A percentile compares a stretch with the other conserved stretches of the same genome.
Evolutionary conservation across 768 basidiomycete genomes (phyloP).

Genomic region (Tulasnella sp.): DNA sequence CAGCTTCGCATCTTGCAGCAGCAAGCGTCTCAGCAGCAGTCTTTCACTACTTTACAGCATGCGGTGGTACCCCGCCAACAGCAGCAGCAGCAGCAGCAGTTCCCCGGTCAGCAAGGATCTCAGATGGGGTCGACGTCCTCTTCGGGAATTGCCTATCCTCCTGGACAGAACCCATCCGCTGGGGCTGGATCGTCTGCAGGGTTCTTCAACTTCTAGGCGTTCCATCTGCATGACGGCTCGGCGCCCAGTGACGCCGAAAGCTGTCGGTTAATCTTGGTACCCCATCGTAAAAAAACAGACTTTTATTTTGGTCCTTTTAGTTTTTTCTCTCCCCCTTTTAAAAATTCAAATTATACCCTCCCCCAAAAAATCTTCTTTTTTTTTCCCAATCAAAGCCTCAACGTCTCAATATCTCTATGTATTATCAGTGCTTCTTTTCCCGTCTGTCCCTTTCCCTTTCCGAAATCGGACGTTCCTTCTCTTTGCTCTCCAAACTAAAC

Average conservation of each 20-base stretch:
- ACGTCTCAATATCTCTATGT: not conserved
- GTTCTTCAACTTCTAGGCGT: not conserved
- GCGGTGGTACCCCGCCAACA: not conserved
- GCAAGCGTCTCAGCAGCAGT: not conserved
- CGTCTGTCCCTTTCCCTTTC: not conserved
- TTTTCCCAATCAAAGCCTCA: not conserved
- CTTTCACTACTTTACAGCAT: not conserved
- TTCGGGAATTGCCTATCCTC: not conserved
- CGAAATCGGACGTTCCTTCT: not conserved
- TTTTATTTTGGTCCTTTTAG: no score
- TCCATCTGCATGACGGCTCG: no score
- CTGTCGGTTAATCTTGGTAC: not conserved
- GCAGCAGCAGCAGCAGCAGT: not conserved
- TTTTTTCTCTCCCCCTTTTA: not conserved
- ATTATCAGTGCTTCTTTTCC: not conserved
- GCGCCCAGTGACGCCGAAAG: not conserved
- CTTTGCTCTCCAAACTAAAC: not conserved
- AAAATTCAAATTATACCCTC: not conserved
- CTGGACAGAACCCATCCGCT: not conserved
- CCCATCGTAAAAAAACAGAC: not conserved
- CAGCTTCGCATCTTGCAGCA: not conserved
- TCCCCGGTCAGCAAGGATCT: not conserved
- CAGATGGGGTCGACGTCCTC: not conserved
- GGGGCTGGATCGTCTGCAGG: not conserved
- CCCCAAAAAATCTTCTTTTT: not conserved